phyloP scores from a whole-genome alignment of 257 asterid genomes.

The Prunella vulgaris region DNA sequence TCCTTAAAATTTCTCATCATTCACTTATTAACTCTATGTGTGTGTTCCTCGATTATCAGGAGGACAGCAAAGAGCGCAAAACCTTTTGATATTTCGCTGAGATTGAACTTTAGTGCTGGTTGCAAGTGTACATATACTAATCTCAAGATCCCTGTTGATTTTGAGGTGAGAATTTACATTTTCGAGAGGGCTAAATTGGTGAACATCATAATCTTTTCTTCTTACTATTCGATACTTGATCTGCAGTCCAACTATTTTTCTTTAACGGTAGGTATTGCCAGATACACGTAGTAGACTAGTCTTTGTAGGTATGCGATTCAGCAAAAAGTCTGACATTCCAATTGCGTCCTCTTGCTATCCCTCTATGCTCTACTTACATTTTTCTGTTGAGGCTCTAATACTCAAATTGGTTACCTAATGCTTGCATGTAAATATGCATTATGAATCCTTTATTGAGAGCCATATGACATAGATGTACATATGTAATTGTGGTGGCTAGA shows the following conservation, averaged over 20 bases:
- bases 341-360: background rate
- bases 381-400: background rate
- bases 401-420: background rate
- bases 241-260: background rate
- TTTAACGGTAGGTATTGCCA: background rate
- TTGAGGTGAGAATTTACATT: constrained; percentile 47
- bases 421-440: background rate
- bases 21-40: background rate
- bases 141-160: constrained; percentile 70
- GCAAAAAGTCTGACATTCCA: background rate
- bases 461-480: background rate
- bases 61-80: constrained; percentile 55
- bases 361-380: background rate
- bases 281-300: background rate
- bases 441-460: background rate
- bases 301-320: background rate
- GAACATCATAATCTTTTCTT: background rate
- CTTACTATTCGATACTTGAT: background rate
- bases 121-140: constrained; percentile 60
- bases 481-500: background rate
- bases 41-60: constrained; percentile 40
- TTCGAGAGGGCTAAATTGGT: background rate
- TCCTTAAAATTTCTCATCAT: background rate
- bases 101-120: constrained; percentile 68
- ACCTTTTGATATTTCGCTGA: constrained; percentile 56